Base-by-base conservation (phyloP, 2,329 filamentous ascomycete species). In the Xylaria sp. region DNA sequence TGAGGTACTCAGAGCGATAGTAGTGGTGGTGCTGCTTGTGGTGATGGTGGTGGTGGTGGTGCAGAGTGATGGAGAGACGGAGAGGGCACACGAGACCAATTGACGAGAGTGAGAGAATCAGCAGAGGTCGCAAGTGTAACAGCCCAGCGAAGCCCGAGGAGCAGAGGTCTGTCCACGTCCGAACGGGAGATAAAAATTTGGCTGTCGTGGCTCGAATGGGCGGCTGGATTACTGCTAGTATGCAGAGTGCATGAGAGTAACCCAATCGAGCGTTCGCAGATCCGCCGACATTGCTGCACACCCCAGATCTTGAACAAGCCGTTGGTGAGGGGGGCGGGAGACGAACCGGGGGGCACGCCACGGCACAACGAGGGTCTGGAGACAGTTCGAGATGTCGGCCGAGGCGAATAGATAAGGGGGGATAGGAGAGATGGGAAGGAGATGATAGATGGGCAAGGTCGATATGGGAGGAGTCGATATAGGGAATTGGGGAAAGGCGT, bases 161-260 rank as follows among this genome's bases (percentile, higher is more conserved):
- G 58, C 62, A 60, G 71, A 72, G 67, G 71, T 70, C 74, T 71
- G 76, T 76, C 75, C 75, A 76, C 75, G 76, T 77, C 73, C 75
- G 76, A 73, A 72, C 71, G 75, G 69, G 65, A 72, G 69, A 66
- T 66, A 69, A 71, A 75, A 72, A n/a, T 66, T 72, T 72, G 56
- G 71, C 68, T 78, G 77, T 78, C 77, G 77, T 78, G 77, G 77
- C 77, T 78, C 77, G 76, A 78, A 78, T 78, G 72, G 73, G 69
- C 73, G 73, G 72, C 72, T 72, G 71, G 73, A 71, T 73, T 73
- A 51, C 63, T 63, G 73, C 73, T 75, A 75, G 73, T 76, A 75
- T 77, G 76, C 76, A 77, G 75, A 69, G 62, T 77, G 73, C 74
- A 76, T 73, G 74, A 73, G 70, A 62, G 73, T 75, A 75, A 75